phyloP scores from a whole-genome alignment of 345 rosid species.

The Linum trigynum region DNA sequence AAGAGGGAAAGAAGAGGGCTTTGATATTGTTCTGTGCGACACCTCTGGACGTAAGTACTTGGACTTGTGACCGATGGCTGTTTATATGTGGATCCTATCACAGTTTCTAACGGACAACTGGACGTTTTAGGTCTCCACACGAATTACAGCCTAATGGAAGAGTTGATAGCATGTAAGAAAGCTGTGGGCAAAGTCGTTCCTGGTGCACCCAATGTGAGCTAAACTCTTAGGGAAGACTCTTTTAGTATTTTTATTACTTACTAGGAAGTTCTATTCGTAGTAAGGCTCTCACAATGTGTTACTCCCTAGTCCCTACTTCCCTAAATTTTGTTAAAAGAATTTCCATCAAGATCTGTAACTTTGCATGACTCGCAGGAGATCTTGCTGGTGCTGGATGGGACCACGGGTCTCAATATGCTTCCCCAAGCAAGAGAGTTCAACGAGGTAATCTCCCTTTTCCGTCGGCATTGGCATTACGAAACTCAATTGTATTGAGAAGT shows the following conservation, averaged over 20 bases:
- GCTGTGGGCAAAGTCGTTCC: conserved; percentile 69
- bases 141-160: conserved; percentile 93
- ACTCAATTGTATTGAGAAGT: not conserved
- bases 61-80: conserved; percentile 13
- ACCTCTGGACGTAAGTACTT: conserved; percentile 87
- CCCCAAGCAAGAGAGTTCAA: conserved; percentile 99
- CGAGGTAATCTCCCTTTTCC: conserved; percentile 47
- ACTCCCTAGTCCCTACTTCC: not conserved
- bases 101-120: conserved; percentile 6
- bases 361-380: conserved; percentile 54
- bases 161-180: conserved; percentile 78
- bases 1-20: conserved; percentile 78
- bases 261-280: not conserved
- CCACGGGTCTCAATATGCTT: conserved; percentile 94
- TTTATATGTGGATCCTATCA: conserved; percentile 14
- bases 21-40: conserved; percentile 80
- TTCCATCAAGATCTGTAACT: not conserved
- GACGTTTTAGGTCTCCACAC: conserved; percentile 74
- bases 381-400: conserved; percentile 88
- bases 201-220: conserved; percentile 77
- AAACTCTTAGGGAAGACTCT: not conserved
- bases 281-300: not conserved
- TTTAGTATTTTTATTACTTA: not conserved
- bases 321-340: no score
- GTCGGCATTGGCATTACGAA: not conserved